A percentile compares a stretch with the other conserved stretches of the same genome.
These are phyloP conservation scores for Trichoderma oligosporum DNA, from an alignment of 2,329 filamentous ascomycete genomes.

Conservation along the genomic window DNA sequence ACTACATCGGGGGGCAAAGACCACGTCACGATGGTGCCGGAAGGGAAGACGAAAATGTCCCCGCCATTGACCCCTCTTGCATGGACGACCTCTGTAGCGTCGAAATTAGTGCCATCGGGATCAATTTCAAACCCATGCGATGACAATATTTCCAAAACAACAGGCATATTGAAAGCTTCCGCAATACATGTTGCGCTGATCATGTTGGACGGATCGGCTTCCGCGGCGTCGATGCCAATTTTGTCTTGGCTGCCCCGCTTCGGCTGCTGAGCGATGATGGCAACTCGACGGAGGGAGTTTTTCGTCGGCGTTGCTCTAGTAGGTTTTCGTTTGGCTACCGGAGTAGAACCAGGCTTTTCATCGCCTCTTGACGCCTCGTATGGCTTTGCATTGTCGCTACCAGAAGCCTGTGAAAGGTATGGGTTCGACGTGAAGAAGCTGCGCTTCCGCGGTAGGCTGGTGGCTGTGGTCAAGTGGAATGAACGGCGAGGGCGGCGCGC, in stretches of 20 bases:
- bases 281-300: slow-evolving; percentile 77
- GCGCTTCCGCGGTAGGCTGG: slow-evolving; percentile 50
- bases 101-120: slow-evolving; percentile 58
- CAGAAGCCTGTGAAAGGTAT: slow-evolving; percentile 40
- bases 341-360: slow-evolving; percentile 8
- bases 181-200: slow-evolving; percentile 60
- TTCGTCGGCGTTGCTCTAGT: slow-evolving; percentile 50
- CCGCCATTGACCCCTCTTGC: slow-evolving; percentile 61
- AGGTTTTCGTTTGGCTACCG: slow-evolving; percentile 44
- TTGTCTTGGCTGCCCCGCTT: slow-evolving; percentile 36
- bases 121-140: slow-evolving; percentile 60
- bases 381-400: slow-evolving; percentile 22
- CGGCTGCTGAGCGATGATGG: slow-evolving; percentile 74
- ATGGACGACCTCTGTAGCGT: slow-evolving; percentile 60
- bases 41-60: slow-evolving; percentile 94
- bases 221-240: slow-evolving; percentile 25
- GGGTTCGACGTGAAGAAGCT: slow-evolving; percentile 65
- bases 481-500: slow-evolving; percentile 31
- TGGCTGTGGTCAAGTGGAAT: slow-evolving; percentile 46
- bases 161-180: slow-evolving; percentile 61
- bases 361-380: slow-evolving; percentile 24
- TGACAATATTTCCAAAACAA: slow-evolving; percentile 54
- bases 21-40: slow-evolving; percentile 91
- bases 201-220: slow-evolving; percentile 40
- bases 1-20: slow-evolving; percentile 74